Percentiles rank a stretch among this genome's conserved stretches.
Evolutionary conservation across 169 alveolate genomes (phyloP).

Genomic region (Plasmodium inui): DNA sequence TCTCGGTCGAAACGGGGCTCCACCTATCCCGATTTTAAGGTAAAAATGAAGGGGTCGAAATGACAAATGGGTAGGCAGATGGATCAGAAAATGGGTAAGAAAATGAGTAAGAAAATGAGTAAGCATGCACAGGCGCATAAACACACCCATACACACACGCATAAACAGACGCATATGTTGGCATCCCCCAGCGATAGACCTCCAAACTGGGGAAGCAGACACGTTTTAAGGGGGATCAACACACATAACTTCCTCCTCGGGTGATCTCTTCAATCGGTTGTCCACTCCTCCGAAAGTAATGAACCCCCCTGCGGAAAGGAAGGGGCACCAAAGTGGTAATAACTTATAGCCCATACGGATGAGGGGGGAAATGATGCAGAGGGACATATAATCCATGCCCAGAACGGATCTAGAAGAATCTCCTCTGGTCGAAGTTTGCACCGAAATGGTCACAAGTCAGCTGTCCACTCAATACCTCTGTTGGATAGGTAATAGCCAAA

Average conservation of each 20-base stretch:
- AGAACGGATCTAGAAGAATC: not conserved
- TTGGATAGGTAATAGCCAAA: slow-evolving; percentile 66
- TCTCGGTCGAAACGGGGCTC: slow-evolving; percentile 74
- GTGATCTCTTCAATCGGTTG: slow-evolving; percentile 78
- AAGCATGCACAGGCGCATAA: not conserved
- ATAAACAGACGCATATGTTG: not conserved
- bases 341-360: not conserved
- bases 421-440: not conserved
- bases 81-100: not conserved
- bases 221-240: not conserved
- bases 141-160: not conserved
- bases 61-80: not conserved
- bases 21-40: not conserved
- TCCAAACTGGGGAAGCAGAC: not conserved
- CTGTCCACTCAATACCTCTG: slow-evolving; percentile 6
- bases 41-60: not conserved
- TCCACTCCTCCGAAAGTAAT: slow-evolving; percentile 85
- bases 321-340: not conserved
- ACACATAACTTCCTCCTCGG: slow-evolving; percentile 79
- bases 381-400: not conserved
- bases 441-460: not conserved
- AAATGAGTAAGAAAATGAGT: not conserved
- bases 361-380: not conserved
- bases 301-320: slow-evolving; percentile 76
- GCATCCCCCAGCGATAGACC: not conserved